Evolutionary conservation across 2,329 filamentous ascomycete genomes (phyloP).

Genomic region (Nigrograna mackinnonii): DNA sequence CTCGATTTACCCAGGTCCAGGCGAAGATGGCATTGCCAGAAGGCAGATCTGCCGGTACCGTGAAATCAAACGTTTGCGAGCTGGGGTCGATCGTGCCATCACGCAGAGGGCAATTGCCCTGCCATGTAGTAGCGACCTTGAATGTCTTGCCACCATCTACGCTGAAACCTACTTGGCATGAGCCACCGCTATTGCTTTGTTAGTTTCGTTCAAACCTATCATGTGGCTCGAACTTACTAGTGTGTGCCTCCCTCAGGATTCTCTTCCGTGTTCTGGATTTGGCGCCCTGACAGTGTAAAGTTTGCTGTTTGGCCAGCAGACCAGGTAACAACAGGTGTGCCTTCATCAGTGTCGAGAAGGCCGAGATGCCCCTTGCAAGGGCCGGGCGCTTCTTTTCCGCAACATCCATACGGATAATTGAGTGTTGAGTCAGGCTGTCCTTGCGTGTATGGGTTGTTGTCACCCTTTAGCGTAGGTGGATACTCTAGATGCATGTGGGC

Average conservation of each 20-base stretch:
- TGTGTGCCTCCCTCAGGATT: slow-evolving; percentile 44
- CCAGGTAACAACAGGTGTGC: slow-evolving; percentile 49
- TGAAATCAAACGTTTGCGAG: slow-evolving; percentile 50
- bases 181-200: slow-evolving; percentile 47
- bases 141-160: slow-evolving; percentile 49
- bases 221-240: no score
- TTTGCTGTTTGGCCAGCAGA: slow-evolving; percentile 45
- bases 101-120: slow-evolving; percentile 52
- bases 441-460: slow-evolving; percentile 48
- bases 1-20: slow-evolving; percentile 54
- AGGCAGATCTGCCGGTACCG: slow-evolving; percentile 47
- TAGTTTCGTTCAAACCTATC: not conserved
- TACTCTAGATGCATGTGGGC: slow-evolving; percentile 49
- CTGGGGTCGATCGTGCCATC: slow-evolving; percentile 38
- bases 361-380: slow-evolving; percentile 49
- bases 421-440: slow-evolving; percentile 40
- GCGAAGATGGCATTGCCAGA: slow-evolving; percentile 47
- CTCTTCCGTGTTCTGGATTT: slow-evolving; percentile 17
- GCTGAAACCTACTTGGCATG: slow-evolving; percentile 52
- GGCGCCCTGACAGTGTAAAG: slow-evolving; percentile 40
- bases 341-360: slow-evolving; percentile 48
- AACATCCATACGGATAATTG: slow-evolving; percentile 52
- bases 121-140: slow-evolving; percentile 49
- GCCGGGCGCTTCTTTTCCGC: slow-evolving; percentile 38
- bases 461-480: slow-evolving; percentile 47